These are phyloP conservation scores for Diatrype stigma DNA, from an alignment of 2,329 filamentous ascomycete genomes.

Conservation along the genomic window DNA sequence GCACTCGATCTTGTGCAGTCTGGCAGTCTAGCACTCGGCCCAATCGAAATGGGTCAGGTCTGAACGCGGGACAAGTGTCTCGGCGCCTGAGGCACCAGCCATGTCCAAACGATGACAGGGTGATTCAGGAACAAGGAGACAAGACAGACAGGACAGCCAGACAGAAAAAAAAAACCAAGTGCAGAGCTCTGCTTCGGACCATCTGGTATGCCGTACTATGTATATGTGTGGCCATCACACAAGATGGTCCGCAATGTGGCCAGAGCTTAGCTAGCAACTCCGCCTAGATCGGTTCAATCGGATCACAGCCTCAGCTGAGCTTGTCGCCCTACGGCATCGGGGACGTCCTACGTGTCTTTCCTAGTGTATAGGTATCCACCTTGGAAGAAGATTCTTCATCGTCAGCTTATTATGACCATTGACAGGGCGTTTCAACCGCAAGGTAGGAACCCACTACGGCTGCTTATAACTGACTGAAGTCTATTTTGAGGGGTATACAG, in stretches of 20 bases:
- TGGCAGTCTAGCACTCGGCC: not conserved
- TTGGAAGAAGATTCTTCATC: not conserved
- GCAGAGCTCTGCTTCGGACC: not conserved
- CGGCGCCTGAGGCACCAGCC: not conserved
- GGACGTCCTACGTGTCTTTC: not conserved
- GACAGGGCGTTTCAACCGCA: not conserved
- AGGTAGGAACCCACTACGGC: not conserved
- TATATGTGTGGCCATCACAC: no score
- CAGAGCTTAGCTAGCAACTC: not conserved
- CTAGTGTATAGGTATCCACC: not conserved
- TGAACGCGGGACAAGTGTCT: not conserved
- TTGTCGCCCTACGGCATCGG: not conserved
- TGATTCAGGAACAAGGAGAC: not conserved
- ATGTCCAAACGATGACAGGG: not conserved
- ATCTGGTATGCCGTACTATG: no score
- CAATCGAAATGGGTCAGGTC: not conserved
- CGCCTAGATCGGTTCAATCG: not conserved
- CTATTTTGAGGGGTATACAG: not conserved
- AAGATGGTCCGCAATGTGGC: not conserved
- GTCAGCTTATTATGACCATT: not conserved
- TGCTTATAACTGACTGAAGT: not conserved
- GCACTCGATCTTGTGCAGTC: not conserved
- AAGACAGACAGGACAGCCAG: not conserved
- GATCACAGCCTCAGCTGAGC: conserved; percentile 1
- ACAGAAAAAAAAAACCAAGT: not conserved